Conservation (phyloP, 495 filamentous ascomycete genomes). For the Sabuloglossum arenarium region DNA sequence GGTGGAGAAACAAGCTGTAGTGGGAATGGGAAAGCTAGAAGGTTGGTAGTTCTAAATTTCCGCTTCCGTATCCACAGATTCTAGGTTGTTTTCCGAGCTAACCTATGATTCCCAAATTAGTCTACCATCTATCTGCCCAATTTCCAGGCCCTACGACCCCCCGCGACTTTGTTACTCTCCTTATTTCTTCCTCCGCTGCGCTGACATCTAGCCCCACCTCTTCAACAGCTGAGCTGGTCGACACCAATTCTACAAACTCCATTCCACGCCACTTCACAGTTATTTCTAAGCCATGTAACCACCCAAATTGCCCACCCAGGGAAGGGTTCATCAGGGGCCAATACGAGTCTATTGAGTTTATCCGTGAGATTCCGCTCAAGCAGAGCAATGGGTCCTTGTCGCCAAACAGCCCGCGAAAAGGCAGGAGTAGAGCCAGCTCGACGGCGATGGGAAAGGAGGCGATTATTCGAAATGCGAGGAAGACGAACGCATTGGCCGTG, state of each 20-base stretch:
- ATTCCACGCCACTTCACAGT: conserved; percentile 55
- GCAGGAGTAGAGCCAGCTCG: background rate
- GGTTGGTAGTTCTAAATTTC: conserved; percentile 18
- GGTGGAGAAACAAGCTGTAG: conserved; percentile 34
- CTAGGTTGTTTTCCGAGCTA: background rate
- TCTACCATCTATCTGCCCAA: conserved; percentile 70
- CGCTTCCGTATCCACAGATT: background rate
- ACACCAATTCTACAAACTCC: conserved; percentile 3
- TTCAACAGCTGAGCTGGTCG: conserved; percentile 10
- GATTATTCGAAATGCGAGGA: conserved; percentile 8
- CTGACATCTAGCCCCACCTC: conserved; percentile 8
- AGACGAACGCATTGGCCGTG: background rate
- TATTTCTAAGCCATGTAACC: conserved; percentile 62
- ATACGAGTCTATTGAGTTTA: conserved; percentile 84
- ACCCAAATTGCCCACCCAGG: conserved; percentile 45
- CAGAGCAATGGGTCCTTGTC: conserved; percentile 14
- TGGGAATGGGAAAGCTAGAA: conserved; percentile 34
- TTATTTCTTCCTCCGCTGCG: conserved; percentile 34
- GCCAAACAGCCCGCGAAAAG: conserved; percentile 13
- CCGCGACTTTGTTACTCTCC: conserved; percentile 65
- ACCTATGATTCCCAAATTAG: conserved; percentile 21
- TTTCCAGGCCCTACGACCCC: conserved; percentile 79
- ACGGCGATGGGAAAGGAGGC: conserved; percentile 9
- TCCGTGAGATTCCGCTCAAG: conserved; percentile 52
- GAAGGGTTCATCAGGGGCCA: conserved; percentile 58